Evolutionary conservation across 106 monocot species (phyloP).

Genomic region (Chionographis japonica): DNA sequence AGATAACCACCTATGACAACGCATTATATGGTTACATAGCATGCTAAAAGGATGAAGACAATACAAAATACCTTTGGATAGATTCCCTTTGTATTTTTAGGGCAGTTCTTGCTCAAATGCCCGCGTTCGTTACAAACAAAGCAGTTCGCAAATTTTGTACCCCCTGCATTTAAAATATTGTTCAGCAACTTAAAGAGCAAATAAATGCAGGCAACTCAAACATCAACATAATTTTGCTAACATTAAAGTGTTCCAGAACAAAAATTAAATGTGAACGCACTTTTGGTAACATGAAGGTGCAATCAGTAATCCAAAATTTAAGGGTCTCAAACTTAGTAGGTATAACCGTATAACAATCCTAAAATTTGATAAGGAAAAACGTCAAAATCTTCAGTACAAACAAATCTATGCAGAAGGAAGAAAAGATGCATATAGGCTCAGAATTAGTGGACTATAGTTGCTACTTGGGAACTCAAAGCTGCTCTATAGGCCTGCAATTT

Average conservation of each 20-base stretch:
- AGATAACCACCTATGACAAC: background rate
- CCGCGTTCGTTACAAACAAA: conserved; percentile 87
- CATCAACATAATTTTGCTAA: background rate
- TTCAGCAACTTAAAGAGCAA: background rate
- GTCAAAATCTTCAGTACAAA: too few species aligned
- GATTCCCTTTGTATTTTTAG: conserved; percentile 82
- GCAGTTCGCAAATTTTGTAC: conserved; percentile 88
- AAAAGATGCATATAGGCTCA: too few species aligned
- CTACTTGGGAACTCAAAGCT: too few species aligned
- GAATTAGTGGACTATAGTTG: too few species aligned
- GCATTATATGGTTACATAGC: background rate
- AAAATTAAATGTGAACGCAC: background rate
- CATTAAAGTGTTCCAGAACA: background rate
- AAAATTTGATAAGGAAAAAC: too few species aligned
- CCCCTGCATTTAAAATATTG: conserved; percentile 47
- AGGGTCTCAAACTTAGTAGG: too few species aligned
- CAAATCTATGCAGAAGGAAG: too few species aligned
- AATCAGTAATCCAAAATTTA: background rate
- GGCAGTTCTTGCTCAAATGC: conserved; percentile 91
- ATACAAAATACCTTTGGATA: conserved; percentile 81
- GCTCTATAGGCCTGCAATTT: too few species aligned
- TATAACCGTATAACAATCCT: too few species aligned
- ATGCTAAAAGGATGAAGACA: background rate
- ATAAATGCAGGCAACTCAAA: background rate
- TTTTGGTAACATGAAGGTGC: background rate